Evolutionary conservation across 768 basidiomycete species (phyloP), one percentile per base, ranked within the genome.

Genomic region (Lactarius psammicola): DNA sequence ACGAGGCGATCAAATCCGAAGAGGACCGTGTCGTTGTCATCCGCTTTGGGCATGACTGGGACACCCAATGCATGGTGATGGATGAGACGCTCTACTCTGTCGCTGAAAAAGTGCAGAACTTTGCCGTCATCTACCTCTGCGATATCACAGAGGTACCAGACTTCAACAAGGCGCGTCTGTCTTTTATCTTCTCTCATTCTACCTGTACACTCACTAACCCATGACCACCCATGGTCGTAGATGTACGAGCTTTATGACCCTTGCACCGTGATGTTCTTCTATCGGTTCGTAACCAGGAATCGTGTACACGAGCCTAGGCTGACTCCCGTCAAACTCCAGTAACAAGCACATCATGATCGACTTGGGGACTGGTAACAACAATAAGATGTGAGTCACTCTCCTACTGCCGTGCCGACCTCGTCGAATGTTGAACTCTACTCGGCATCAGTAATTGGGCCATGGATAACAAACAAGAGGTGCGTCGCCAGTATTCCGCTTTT

Each of bases 331-430:
- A 60, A 67, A 71, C 69, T 59, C 64, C 72, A 96, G 95, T 54
- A 96, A 96, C 77, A 96, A 98, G 75, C 97, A 98, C 75, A 98
- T 98, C 79, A 98, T 98, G 96, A 97, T 98, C 74, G 97, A 98
- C 85, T 79, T 98, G 70, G 95, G 95, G n/a, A 98, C 95, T 58
- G 95, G 95, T 81, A 97, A 98, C 78, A 98, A 98, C 79, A 98
- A 97, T 79, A 98, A 98, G 81, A 96, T 97, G 95, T 95, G 64
- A 70, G 92, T 81, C 4, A 44, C 10, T 26, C 34, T 20, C 56
- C 55, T 34, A 33, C 53, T 30, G 26, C 60, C 8, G 4, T 11
- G 2, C 2, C 53, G 3, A 23, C 44, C 46, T 36, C 40, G 23
- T 59, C 44, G 34, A 40, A 23, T 38, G 49, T 56, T 69, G 54